These are phyloP conservation scores for Beauveria sp. DNA, from an alignment of 2,329 filamentous ascomycete genomes.

Conservation along the genomic window DNA sequence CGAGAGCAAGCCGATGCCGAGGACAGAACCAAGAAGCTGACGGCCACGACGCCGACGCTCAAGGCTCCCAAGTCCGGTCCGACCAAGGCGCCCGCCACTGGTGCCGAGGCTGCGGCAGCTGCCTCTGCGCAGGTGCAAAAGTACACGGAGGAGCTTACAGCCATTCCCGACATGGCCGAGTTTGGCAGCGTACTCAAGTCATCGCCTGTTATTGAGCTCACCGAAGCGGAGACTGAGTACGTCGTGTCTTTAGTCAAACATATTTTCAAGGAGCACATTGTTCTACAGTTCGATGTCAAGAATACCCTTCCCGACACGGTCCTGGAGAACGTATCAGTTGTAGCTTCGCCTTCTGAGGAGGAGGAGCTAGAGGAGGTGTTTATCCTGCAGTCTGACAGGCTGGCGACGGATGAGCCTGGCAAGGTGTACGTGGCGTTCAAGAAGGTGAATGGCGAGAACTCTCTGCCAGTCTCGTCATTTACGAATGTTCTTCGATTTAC, in stretches of 20 bases:
- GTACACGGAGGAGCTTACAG: constrained; percentile 78
- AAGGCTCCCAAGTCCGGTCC: constrained; percentile 82
- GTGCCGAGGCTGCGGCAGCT: constrained; percentile 67
- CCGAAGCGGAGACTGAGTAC: constrained; percentile 95
- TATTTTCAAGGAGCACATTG: constrained; percentile 93
- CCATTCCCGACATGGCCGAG: constrained; percentile 82
- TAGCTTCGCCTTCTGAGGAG: constrained; percentile 71
- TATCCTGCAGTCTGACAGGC: constrained; percentile 78
- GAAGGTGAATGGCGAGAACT: constrained; percentile 65
- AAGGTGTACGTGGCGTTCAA: constrained; percentile 94
- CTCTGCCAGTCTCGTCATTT: constrained; percentile 75
- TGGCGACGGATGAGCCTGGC: constrained; percentile 78
- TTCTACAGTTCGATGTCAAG: constrained; percentile 94
- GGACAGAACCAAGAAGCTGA: constrained; percentile 95
- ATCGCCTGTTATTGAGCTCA: constrained; percentile 76
- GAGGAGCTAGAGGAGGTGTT: constrained; percentile 87
- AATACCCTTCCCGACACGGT: constrained; percentile 91
- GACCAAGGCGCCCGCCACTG: constrained; percentile 59
- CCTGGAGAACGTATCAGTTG: constrained; percentile 79
- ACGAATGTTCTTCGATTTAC: constrained; percentile 95
- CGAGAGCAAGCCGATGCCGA: constrained; percentile 94
- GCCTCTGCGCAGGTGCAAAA: constrained; percentile 77
- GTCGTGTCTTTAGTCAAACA: constrained; percentile 92
- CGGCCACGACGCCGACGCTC: constrained; percentile 81
- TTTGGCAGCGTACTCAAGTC: constrained; percentile 92